These are phyloP conservation scores for Suhomyces kilbournensis DNA, from an alignment of 805 yeast species.

Conservation along the genomic window DNA sequence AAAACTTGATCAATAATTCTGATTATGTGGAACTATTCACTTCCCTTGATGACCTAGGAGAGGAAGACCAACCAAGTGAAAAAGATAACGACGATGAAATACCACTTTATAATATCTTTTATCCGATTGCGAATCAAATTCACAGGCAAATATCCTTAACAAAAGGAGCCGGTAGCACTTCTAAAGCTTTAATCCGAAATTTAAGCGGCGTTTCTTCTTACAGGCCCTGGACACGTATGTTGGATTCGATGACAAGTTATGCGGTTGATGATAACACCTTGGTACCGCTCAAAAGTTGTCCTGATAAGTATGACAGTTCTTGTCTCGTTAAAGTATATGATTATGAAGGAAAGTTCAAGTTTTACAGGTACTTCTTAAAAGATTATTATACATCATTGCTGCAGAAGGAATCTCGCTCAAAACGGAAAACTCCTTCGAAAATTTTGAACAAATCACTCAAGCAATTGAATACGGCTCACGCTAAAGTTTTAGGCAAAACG, in stretches of 20 bases:
- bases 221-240: constrained; percentile 49
- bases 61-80: constrained; percentile 9
- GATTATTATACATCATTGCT: constrained; percentile 9
- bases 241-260: constrained; percentile 48
- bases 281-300: constrained; percentile 20
- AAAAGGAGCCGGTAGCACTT: constrained; percentile 49
- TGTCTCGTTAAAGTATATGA: constrained; percentile 61
- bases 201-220: constrained; percentile 56
- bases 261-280: constrained; percentile 20
- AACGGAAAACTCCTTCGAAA: constrained; percentile 3
- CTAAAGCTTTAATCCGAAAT: constrained; percentile 48
- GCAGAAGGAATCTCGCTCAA: constrained; percentile 8
- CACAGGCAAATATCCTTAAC: constrained; percentile 43
- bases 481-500: constrained; percentile 22
- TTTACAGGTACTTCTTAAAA: constrained; percentile 52
- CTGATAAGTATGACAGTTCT: constrained; percentile 23
- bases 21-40: constrained; percentile 34
- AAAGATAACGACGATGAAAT: constrained; percentile 22
- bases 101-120: constrained; percentile 49
- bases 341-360: constrained; percentile 70
- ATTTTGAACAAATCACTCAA: constrained; percentile 8
- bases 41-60: constrained; percentile 11
- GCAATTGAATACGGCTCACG: constrained; percentile 15
- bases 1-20: constrained; percentile 41
- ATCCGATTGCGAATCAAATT: constrained; percentile 65